Evolutionary conservation across 1,139 yeast species (phyloP), one percentile per base, ranked within the genome.

Genomic region (Debaryomycetaceae sp.): DNA sequence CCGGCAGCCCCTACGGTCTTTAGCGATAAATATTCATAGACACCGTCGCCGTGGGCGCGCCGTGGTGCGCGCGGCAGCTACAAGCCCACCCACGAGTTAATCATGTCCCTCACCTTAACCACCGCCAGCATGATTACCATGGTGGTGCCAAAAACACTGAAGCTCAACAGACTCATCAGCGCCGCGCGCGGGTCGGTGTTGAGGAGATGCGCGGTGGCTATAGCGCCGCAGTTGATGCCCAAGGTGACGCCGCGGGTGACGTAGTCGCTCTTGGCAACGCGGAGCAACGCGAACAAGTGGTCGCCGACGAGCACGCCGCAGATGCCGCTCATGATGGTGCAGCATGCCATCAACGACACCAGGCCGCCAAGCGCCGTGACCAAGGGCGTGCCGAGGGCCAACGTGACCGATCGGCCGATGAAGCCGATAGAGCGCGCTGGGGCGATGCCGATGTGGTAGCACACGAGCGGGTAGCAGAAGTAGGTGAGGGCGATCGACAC

Each of bases 141-240:
- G 5, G 78, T 55, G 0, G 89, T 78, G 10, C 93, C 94, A 49
- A 75, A 83, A 14, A 80, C 52, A 18, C 80, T 77, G 53, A 83
- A 83, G 41, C 84, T 71, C 45, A 83, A 64, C 6, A 83, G 72
- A 37, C 85, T 75, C 68, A 83, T 75, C 5, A 88, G 84, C 2
- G 89, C 89, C 13, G 93, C 91, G 41, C 93, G 61, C 4, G 93
- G 85, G 45, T 83, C 89, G 21, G 69, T 66, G 18, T 71, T 73
- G 21, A 83, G 55, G 31, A 83, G 57, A 51, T 81, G 83, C 0
- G 91, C 91, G 3, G 93, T 81, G 1, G 88, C 86, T 31, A 83
- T 80, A 1, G 94, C 94, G 4, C 89, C 85, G 45, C 89, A 80
- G 46, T 80, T 81, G 30, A 82, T 71, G 2, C 94, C 94, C 33